These are phyloP conservation scores for Serendipita sp. DNA, from an alignment of 1,284 basidiomycete species.

Conservation along the genomic window DNA sequence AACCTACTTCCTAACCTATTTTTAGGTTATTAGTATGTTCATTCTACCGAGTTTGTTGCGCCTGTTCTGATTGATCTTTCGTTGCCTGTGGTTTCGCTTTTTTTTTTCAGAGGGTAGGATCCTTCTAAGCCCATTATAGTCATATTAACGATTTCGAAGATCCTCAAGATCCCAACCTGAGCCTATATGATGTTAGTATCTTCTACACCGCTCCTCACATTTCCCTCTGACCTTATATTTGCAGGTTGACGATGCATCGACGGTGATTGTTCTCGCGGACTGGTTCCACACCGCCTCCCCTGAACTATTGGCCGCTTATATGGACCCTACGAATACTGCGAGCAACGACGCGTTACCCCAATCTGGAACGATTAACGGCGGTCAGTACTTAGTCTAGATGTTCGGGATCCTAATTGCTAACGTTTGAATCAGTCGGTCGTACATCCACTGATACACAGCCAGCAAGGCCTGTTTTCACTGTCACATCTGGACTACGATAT, in stretches of 20 bases:
- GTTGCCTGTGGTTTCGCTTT: no score
- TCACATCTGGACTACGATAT: conserved; percentile 4
- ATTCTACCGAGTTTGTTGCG: no score
- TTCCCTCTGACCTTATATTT: not conserved
- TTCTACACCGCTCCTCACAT: conserved; percentile 23
- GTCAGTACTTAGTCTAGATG: not conserved
- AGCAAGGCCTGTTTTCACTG: not conserved
- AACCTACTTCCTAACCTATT: not conserved
- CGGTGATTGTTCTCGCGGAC: conserved; percentile 25
- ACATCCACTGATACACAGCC: conserved; percentile 22
- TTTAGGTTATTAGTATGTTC: not conserved
- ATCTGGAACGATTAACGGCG: conserved; percentile 6
- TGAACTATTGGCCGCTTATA: not conserved
- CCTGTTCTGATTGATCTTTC: no score
- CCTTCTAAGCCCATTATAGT: not conserved
- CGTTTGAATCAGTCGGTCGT: conserved; percentile 19
- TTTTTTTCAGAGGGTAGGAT: not conserved
- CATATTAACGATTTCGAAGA: conserved; percentile 17
- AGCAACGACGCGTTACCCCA: conserved; percentile 7
- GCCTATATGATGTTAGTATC: conserved; percentile 26
- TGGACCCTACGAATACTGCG: not conserved
- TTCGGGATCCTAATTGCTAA: no score
- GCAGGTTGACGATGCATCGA: conserved; percentile 20
- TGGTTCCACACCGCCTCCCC: conserved; percentile 22
- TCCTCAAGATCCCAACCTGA: conserved; percentile 25